phyloP scores from a whole-genome alignment of 1,284 basidiomycete genomes.

The Earliella scabrosa region DNA sequence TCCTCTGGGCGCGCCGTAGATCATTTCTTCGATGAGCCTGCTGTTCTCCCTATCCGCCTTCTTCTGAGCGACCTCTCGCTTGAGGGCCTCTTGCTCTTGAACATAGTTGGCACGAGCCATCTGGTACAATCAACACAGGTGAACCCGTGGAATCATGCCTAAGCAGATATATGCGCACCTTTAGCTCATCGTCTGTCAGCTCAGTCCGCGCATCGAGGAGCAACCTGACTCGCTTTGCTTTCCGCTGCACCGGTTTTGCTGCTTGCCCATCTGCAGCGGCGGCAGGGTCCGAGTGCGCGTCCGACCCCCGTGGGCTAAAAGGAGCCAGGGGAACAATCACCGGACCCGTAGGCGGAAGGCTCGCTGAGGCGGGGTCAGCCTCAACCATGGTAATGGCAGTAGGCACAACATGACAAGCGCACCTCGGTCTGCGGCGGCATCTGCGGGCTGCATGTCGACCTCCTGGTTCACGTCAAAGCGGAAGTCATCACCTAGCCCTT shows the following conservation, averaged over 20 bases:
- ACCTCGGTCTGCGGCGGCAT: not conserved
- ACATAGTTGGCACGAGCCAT: conserved; percentile 69
- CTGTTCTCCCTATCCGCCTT: conserved; percentile 58
- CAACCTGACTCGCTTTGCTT: conserved; percentile 40
- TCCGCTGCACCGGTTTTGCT: conserved; percentile 41
- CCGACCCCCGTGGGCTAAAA: conserved; percentile 20
- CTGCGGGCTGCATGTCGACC: conserved; percentile 3
- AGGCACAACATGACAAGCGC: not conserved
- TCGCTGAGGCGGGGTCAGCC: too few species aligned
- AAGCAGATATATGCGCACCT: conserved; percentile 42
- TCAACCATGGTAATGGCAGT: not conserved
- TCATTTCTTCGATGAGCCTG: conserved; percentile 60
- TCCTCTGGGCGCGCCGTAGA: conserved; percentile 69
- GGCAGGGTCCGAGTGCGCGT: conserved; percentile 5
- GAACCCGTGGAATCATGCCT: not conserved
- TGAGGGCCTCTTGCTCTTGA: conserved; percentile 58
- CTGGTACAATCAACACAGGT: conserved; percentile 37
- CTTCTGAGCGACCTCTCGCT: conserved; percentile 55
- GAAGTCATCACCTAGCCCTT: conserved; percentile 25
- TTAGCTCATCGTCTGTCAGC: conserved; percentile 78
- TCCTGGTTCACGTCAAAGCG: conserved; percentile 21
- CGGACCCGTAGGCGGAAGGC: conserved; percentile 22
- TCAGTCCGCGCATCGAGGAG: conserved; percentile 71
- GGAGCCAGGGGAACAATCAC: conserved; percentile 32
- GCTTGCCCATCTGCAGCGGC: conserved; percentile 29